Evolutionary conservation across 208 protist species (phyloP), one percentile per base, ranked within the genome.

Genomic region (Acanthamoeba lenticulata): DNA sequence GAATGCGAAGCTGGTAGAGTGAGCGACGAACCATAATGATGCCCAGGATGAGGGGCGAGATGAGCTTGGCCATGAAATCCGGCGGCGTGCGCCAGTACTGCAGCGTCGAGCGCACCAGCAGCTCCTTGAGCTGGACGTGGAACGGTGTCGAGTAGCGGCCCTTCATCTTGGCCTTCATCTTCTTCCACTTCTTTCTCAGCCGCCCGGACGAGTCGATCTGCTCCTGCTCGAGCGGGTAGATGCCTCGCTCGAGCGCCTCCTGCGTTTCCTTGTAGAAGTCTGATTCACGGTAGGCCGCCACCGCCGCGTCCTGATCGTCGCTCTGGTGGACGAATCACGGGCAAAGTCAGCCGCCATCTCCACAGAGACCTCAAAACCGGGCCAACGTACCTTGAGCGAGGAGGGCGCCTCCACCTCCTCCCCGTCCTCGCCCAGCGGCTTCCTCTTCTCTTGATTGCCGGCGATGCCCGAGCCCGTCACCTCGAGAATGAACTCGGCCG

Each of bases 401-500:
- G n/a, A n/a, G n/a, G n/a, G n/a, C n/a, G n/a, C n/a, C n/a, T n/a
- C n/a, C n/a, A n/a, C n/a, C n/a, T n/a, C n/a, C n/a, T n/a, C n/a
- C n/a, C n/a, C n/a, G n/a, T n/a, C n/a, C n/a, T n/a, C n/a, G n/a
- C n/a, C n/a, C n/a, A n/a, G n/a, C n/a, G n/a, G 32, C n/a, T 49
- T 42, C 32, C 24, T 40, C 44, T 92, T 92, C 40, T 42, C 60
- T 36, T 83, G 55, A 9, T 57, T n/a, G 13, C 49, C n/a, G 24
- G 38, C 44, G 15, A 65, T 65, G 47, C 62, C 32, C n/a, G 86
- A 19, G 9, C 57, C 55, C 24, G 55, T 92, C 19, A 92, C 86
- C 9, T 92, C 86, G 42, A 92, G 57, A 34, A 92, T 72, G 45
- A 92, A 92, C 55, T 92, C 86, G 29, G 86, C 86, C 29, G 86